Percentiles rank a stretch among this genome's conserved stretches.
These are phyloP conservation scores for Cairneyella variabilis DNA, from an alignment of 495 filamentous ascomycete genomes.

Conservation along the genomic window DNA sequence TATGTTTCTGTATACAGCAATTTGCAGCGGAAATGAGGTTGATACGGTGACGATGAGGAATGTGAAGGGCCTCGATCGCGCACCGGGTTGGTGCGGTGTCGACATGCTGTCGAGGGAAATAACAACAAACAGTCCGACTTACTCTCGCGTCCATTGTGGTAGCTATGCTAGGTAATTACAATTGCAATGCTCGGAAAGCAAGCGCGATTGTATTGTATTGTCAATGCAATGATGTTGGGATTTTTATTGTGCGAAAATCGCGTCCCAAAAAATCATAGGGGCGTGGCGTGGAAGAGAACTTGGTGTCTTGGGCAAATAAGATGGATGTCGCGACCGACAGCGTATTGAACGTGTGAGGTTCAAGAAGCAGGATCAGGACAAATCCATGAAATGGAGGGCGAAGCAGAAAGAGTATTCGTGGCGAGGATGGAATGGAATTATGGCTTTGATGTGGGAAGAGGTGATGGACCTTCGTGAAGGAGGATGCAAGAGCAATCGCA, in stretches of 20 bases:
- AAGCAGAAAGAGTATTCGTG: not conserved
- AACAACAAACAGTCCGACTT: slow-evolving; percentile 18
- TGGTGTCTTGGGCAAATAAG: not conserved
- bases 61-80: not conserved
- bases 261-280: slow-evolving; percentile 26
- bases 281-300: not conserved
- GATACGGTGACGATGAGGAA: slow-evolving; percentile 14
- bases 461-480: too few relatives aligned
- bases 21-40: slow-evolving; percentile 8
- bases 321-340: not conserved
- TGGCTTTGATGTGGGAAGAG: too few relatives aligned
- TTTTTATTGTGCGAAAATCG: slow-evolving; percentile 18
- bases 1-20: not conserved
- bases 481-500: too few relatives aligned
- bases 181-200: slow-evolving; percentile 16
- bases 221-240: slow-evolving; percentile 12
- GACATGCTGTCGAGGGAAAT: not conserved
- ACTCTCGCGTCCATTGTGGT: slow-evolving; percentile 35
- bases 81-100: too few relatives aligned
- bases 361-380: not conserved
- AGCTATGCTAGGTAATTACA: slow-evolving; percentile 28
- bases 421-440: not conserved
- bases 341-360: not conserved
- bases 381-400: not conserved
- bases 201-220: not conserved